A percentile compares a stretch with the other conserved stretches of the same genome.
phyloP scores from a whole-genome alignment of 441 rosid species.

The Gossypium gossypioides region DNA sequence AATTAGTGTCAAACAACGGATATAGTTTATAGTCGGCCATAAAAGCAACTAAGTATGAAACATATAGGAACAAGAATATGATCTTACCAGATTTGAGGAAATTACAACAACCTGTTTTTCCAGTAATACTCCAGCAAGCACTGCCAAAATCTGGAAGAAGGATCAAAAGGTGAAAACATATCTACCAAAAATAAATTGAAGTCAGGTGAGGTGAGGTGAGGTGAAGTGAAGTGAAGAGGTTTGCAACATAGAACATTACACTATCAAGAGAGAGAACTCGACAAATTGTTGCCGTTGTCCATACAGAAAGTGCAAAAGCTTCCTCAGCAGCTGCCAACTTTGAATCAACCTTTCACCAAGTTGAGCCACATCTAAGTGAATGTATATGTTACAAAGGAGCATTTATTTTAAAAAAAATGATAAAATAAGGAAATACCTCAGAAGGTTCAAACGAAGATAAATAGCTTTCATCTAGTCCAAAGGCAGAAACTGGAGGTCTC shows the following conservation, averaged over 20 bases:
- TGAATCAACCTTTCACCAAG: slow-evolving; percentile 46
- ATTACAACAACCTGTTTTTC: slow-evolving; percentile 74
- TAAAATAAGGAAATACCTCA: slow-evolving; percentile 40
- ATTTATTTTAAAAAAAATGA: not conserved
- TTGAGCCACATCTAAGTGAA: slow-evolving; percentile 19
- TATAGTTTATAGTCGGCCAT: slow-evolving; percentile 1
- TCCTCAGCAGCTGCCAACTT: slow-evolving; percentile 85
- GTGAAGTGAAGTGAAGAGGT: slow-evolving; percentile 1
- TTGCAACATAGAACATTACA: slow-evolving; percentile 37
- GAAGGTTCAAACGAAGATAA: slow-evolving; percentile 40
- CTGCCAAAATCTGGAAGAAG: slow-evolving; percentile 59
- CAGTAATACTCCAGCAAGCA: slow-evolving; percentile 68
- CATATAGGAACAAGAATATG: not conserved
- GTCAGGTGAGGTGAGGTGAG: not conserved
- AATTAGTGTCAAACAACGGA: slow-evolving; percentile 14
- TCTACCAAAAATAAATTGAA: slow-evolving; percentile 8
- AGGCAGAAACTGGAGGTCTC: slow-evolving; percentile 53
- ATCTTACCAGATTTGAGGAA: slow-evolving; percentile 82
- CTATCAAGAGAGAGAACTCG: slow-evolving; percentile 86
- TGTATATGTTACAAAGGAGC: slow-evolving; percentile 6
- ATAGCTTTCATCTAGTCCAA: slow-evolving; percentile 42
- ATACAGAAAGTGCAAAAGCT: slow-evolving; percentile 74
- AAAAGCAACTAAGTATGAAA: not conserved
- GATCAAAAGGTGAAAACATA: slow-evolving; percentile 16
- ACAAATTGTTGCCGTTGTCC: slow-evolving; percentile 94